Conservation (phyloP, 768 basidiomycete species). For the Rhodotorula paludigena region DNA sequence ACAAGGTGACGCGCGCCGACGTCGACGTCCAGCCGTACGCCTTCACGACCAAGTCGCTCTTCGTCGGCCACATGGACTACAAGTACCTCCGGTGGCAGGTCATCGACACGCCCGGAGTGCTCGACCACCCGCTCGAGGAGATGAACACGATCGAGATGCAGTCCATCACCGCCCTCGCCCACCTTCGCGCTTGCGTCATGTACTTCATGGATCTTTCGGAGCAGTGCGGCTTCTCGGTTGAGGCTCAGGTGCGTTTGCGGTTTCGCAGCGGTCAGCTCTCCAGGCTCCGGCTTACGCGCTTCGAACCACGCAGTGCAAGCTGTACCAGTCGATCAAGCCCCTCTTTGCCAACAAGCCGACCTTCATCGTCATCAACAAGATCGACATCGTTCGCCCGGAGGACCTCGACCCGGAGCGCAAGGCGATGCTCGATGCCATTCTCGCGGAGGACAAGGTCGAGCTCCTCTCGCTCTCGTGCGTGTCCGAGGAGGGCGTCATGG, state of each 20-base stretch:
- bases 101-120: constrained; percentile 95
- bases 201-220: constrained; percentile 99
- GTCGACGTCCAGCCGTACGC: constrained; percentile 99
- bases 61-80: constrained; percentile 97
- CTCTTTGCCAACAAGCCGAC: constrained; percentile 86
- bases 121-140: constrained; percentile 96
- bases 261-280: neutral
- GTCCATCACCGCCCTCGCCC: constrained; percentile 94
- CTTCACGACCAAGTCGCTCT: constrained; percentile 97
- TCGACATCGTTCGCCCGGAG: constrained; percentile 82
- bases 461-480: constrained; percentile 85
- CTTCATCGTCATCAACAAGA: constrained; percentile 94
- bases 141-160: constrained; percentile 99
- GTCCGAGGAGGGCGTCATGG: constrained; percentile 96
- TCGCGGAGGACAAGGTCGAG: constrained; percentile 64
- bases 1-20: constrained; percentile 98
- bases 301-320: constrained; percentile 66
- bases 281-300: neutral
- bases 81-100: constrained; percentile 99
- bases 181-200: constrained; percentile 84
- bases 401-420: constrained; percentile 73
- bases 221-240: constrained; percentile 95
- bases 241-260: constrained; percentile 69
- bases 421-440: constrained; percentile 79
- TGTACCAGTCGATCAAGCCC: constrained; percentile 98